phyloP scores from a whole-genome alignment of 1,284 basidiomycete species.

The Ceratobasidium sp. region DNA sequence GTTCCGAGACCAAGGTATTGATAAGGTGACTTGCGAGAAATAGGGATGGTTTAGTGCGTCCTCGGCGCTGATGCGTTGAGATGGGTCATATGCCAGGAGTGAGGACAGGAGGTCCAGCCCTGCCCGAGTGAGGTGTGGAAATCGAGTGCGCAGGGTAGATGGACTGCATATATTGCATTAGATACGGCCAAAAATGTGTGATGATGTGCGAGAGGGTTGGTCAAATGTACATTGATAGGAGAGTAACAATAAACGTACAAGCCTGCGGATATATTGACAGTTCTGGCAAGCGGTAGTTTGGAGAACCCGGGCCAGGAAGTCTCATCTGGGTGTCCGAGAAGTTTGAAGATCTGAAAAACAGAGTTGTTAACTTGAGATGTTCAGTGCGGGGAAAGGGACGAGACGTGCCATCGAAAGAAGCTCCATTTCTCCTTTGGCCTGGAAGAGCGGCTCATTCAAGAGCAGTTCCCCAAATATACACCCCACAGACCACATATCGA shows the following conservation, averaged over 20 bases:
- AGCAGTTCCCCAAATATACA: conserved; percentile 99
- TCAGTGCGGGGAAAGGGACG: conserved; percentile 1
- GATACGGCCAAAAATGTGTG: conserved; percentile 23
- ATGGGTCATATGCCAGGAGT: conserved; percentile 90
- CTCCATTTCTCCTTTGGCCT: conserved; percentile 95
- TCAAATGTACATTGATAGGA: background rate
- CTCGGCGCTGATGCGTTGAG: conserved; percentile 82
- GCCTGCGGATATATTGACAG: conserved; percentile 74
- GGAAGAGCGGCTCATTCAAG: conserved; percentile 92
- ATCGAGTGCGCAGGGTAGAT: conserved; percentile 61
- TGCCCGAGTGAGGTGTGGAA: conserved; percentile 82
- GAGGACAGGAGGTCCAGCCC: conserved; percentile 87
- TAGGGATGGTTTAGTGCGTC: conserved; percentile 92
- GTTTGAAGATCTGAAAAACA: conserved; percentile 73
- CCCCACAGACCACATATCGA: conserved; percentile 99
- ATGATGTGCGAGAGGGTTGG: background rate
- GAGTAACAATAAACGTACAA: conserved; percentile 55
- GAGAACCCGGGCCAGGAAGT: conserved; percentile 88
- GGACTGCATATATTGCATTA: conserved; percentile 51
- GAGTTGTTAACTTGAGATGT: background rate
- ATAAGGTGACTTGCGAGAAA: conserved; percentile 72
- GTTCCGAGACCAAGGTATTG: conserved; percentile 18
- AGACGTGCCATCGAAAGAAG: conserved; percentile 79
- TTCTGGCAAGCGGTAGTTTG: conserved; percentile 80
- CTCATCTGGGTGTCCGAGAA: conserved; percentile 89